Evolutionary conservation across 225 moss, liverwort and hornwort genomes (phyloP).

Genomic region (Pseudisothecium myosuroides): DNA sequence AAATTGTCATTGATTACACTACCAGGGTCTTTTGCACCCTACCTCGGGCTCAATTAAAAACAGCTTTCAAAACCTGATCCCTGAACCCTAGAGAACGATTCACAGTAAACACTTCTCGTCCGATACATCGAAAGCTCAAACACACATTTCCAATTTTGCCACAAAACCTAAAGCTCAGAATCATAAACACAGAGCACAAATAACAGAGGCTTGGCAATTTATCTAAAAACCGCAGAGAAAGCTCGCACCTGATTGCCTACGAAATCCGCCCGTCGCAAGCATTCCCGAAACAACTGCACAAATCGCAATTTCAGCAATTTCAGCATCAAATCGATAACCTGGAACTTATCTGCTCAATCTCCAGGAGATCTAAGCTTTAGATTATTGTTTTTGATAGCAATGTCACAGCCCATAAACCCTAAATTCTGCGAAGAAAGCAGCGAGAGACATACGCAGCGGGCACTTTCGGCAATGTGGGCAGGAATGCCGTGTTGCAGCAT

Average conservation of each 20-base stretch:
- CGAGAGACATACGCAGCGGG: constrained; percentile 50
- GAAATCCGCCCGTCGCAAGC: constrained; percentile 76
- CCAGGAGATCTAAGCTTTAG: neutral
- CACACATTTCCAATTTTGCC: neutral
- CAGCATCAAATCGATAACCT: neutral
- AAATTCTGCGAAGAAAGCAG: neutral
- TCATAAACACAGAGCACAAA: neutral
- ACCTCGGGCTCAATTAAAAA: too few species aligned
- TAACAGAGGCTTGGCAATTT: neutral
- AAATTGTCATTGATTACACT: neutral
- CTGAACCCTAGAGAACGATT: neutral
- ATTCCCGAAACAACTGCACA: constrained; percentile 79
- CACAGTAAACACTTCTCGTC: neutral
- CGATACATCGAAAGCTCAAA: neutral
- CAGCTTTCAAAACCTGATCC: neutral
- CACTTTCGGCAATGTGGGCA: constrained; percentile 66
- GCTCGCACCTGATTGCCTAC: constrained; percentile 53
- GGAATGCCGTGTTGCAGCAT: constrained; percentile 72
- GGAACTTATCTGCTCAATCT: neutral
- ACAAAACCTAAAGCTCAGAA: neutral
- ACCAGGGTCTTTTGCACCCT: neutral
- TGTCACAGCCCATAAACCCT: neutral
- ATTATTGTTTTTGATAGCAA: neutral
- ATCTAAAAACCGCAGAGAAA: neutral
- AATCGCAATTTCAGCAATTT: neutral